phyloP scores from a whole-genome alignment of 2,329 filamentous ascomycete genomes.

The Cladosporium cucumerinum region DNA sequence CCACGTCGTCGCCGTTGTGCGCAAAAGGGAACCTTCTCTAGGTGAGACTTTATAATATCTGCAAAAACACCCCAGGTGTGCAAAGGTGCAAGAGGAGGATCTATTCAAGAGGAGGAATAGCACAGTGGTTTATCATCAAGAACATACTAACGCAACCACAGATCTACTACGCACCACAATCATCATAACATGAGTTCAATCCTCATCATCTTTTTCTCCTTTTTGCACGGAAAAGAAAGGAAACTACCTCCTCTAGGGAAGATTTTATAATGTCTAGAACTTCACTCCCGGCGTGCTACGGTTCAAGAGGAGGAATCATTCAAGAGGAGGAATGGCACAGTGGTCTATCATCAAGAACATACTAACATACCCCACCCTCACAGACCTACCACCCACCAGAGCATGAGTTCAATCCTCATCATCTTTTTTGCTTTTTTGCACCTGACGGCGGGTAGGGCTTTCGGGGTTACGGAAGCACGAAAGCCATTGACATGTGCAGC shows the following conservation, averaged over 20 bases:
- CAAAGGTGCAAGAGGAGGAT: too few relatives aligned
- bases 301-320: conserved; percentile 3
- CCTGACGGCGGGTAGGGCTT: not conserved
- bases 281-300: not conserved
- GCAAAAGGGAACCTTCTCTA: not conserved
- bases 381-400: not conserved
- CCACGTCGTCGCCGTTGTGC: conserved; percentile 7
- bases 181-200: too few relatives aligned
- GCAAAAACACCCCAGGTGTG: too few relatives aligned
- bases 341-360: not conserved
- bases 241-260: not conserved
- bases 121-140: too few relatives aligned
- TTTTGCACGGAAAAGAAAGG: too few relatives aligned
- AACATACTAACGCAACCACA: too few relatives aligned
- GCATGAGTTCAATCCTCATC: not conserved
- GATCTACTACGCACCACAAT: too few relatives aligned
- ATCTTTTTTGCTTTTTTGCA: not conserved
- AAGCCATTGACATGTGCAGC: not conserved
- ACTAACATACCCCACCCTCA: not conserved
- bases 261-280: not conserved
- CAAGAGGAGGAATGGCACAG: not conserved
- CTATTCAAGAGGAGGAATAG: too few relatives aligned
- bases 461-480: not conserved
- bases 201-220: too few relatives aligned
- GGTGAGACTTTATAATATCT: too few relatives aligned